Percentiles rank a stretch among this genome's conserved stretches.
Conservation (phyloP, 1,284 basidiomycete genomes). For the Ceratobasidium theobromae region DNA sequence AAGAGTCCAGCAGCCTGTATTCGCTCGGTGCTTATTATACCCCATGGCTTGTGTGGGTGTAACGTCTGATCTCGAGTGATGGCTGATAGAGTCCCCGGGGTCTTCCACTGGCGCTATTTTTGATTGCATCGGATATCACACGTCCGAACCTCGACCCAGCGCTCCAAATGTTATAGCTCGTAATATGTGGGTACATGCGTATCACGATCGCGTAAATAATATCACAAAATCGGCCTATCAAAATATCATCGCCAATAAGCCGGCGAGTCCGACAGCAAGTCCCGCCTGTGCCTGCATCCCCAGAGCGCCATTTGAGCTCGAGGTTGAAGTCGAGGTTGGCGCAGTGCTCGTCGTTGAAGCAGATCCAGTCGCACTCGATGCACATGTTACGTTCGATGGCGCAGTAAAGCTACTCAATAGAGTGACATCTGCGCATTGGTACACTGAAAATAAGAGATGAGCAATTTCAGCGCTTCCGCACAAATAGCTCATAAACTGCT, state of each 20-base stretch:
- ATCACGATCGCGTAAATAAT: not conserved
- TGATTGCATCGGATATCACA: not conserved
- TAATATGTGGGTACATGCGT: conserved; percentile 9
- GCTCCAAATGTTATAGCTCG: not conserved
- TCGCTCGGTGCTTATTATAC: conserved; percentile 20
- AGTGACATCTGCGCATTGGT: conserved; percentile 69
- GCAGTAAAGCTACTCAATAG: conserved; percentile 54
- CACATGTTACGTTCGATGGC: conserved; percentile 50
- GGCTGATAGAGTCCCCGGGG: conserved; percentile 6
- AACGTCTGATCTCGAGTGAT: not conserved
- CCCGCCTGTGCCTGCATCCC: not conserved
- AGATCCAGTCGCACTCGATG: conserved; percentile 1
- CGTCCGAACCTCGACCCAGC: not conserved
- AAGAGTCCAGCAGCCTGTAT: not conserved
- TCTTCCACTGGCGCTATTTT: not conserved
- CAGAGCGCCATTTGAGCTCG: conserved; percentile 8
- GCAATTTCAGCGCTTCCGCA: conserved; percentile 29
- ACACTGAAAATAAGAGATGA: conserved; percentile 26
- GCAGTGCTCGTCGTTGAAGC: not conserved
- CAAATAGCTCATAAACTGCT: conserved; percentile 9
- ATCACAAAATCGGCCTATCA: not conserved
- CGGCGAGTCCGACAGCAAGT: conserved; percentile 14
- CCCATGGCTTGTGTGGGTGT: not conserved
- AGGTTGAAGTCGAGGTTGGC: conserved; percentile 10
- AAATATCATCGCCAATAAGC: conserved; percentile 21